Conservation (phyloP, 208 protist species). For the Blechomonas ayalai region DNA sequence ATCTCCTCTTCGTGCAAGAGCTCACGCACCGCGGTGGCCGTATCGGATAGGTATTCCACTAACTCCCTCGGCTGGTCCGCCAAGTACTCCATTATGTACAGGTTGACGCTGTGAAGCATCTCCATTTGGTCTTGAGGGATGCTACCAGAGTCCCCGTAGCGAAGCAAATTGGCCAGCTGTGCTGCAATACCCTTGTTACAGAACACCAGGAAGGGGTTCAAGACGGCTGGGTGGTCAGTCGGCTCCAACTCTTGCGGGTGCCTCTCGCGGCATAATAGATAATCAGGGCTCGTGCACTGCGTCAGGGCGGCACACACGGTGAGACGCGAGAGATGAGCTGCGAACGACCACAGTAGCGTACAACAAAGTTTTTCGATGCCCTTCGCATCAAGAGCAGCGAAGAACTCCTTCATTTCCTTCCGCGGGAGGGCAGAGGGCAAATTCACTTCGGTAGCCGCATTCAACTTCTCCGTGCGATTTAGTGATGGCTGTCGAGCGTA, state of each 20-base stretch:
- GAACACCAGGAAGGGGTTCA: conserved; percentile 16
- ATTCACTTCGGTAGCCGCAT: conserved; percentile 13
- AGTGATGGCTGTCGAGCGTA: conserved; percentile 7
- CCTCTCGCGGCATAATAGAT: neutral
- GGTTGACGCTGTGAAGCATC: conserved; percentile 14
- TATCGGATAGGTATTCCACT: conserved; percentile 29
- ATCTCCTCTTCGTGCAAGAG: conserved; percentile 35
- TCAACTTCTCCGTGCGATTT: conserved; percentile 7
- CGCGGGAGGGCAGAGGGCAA: conserved; percentile 25
- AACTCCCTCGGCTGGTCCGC: conserved; percentile 7
- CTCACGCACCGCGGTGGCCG: conserved; percentile 26
- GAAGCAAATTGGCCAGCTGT: conserved; percentile 49
- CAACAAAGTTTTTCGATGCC: conserved; percentile 1
- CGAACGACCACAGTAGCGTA: conserved; percentile 6
- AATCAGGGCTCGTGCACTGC: neutral
- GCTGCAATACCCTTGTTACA: conserved; percentile 9
- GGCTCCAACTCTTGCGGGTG: neutral
- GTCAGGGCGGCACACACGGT: conserved; percentile 2
- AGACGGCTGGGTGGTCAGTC: conserved; percentile 2
- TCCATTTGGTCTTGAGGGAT: conserved; percentile 13
- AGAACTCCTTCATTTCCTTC: conserved; percentile 16
- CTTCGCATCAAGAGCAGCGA: conserved; percentile 7
- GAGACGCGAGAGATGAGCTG: conserved; percentile 10
- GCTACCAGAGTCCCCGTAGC: conserved; percentile 24
- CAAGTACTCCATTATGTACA: conserved; percentile 12